A percentile compares a stretch with the other conserved stretches of the same genome.
phyloP scores from a whole-genome alignment of 2,329 filamentous ascomycete species.

The Diaporthe aspalathi region DNA sequence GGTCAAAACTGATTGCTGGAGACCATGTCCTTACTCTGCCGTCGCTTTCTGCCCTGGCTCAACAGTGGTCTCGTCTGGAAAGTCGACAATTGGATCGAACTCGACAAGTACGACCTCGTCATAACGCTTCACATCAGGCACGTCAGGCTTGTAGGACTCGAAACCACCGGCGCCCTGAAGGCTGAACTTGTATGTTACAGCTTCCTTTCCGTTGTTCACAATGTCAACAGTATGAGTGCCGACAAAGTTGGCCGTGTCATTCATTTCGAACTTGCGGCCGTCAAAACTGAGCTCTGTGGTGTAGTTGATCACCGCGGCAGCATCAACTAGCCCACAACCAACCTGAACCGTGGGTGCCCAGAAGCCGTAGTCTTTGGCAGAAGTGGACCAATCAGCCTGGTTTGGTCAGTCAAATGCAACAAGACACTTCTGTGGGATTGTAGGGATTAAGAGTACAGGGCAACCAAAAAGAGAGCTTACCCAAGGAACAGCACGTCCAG shows the following conservation, averaged over 20 bases:
- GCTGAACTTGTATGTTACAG: conserved; percentile 33
- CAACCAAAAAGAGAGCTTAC: background rate
- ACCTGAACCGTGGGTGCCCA: conserved; percentile 55
- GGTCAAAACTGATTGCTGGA: conserved; percentile 29
- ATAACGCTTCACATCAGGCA: conserved; percentile 1
- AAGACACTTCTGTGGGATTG: background rate
- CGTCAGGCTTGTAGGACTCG: conserved; percentile 24
- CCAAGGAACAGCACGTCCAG: conserved; percentile 14
- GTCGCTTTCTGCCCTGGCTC: conserved; percentile 29
- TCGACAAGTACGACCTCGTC: conserved; percentile 26
- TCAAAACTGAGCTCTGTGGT: conserved; percentile 51
- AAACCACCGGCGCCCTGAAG: conserved; percentile 34
- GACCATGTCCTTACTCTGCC: conserved; percentile 40
- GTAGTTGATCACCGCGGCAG: conserved; percentile 56
- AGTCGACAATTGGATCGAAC: conserved; percentile 22
- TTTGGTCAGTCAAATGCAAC: background rate
- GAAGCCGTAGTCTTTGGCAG: conserved; percentile 34
- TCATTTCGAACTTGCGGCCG: conserved; percentile 57
- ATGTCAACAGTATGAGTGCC: conserved; percentile 33
- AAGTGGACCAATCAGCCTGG: conserved; percentile 1
- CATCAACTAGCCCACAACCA: conserved; percentile 61
- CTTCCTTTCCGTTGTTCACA: conserved; percentile 30
- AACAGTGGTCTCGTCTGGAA: conserved; percentile 23
- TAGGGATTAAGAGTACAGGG: too few species aligned
- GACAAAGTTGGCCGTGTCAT: conserved; percentile 59